phyloP scores from a whole-genome alignment of 768 basidiomycete genomes.

The Termitomyces titanicus region DNA sequence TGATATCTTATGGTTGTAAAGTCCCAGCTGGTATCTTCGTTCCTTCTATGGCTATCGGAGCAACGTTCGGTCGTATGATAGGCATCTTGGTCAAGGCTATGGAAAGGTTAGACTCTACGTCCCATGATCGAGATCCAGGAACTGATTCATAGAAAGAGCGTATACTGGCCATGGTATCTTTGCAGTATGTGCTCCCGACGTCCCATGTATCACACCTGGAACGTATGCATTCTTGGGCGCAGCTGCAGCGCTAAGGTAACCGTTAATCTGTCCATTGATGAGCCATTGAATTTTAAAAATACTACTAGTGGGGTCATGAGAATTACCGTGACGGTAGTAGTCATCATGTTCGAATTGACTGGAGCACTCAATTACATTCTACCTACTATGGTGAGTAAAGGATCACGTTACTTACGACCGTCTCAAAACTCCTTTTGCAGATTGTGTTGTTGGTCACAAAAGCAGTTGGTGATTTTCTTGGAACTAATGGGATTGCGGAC shows the following conservation, averaged over 20 bases:
- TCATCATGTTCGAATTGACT: conserved; percentile 99
- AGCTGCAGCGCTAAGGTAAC: conserved; percentile 87
- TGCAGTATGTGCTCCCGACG: conserved; percentile 84
- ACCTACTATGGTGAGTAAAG: conserved; percentile 82
- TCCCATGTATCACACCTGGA: conserved; percentile 96
- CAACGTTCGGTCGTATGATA: conserved; percentile 95
- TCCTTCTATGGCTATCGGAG: conserved; percentile 98
- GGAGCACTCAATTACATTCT: conserved; percentile 96
- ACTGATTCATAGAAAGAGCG: conserved; percentile 43
- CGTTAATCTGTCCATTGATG: too few relatives aligned
- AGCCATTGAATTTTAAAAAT: not conserved
- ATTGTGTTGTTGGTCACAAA: conserved; percentile 96
- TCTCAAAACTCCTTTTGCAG: conserved; percentile 36
- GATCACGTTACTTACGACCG: not conserved
- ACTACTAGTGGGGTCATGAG: conserved; percentile 89
- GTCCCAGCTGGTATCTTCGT: conserved; percentile 99
- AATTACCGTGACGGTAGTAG: conserved; percentile 96
- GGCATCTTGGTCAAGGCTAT: conserved; percentile 95
- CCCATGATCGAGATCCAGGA: not conserved
- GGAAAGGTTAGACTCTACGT: conserved; percentile 53
- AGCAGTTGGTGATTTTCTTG: conserved; percentile 93
- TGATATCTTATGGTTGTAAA: conserved; percentile 93
- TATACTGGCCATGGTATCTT: conserved; percentile 86
- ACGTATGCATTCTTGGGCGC: conserved; percentile 98
- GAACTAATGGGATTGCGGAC: conserved; percentile 92